phyloP scores from a whole-genome alignment of 1,284 basidiomycete genomes.

The Porogramme epimiltina region DNA sequence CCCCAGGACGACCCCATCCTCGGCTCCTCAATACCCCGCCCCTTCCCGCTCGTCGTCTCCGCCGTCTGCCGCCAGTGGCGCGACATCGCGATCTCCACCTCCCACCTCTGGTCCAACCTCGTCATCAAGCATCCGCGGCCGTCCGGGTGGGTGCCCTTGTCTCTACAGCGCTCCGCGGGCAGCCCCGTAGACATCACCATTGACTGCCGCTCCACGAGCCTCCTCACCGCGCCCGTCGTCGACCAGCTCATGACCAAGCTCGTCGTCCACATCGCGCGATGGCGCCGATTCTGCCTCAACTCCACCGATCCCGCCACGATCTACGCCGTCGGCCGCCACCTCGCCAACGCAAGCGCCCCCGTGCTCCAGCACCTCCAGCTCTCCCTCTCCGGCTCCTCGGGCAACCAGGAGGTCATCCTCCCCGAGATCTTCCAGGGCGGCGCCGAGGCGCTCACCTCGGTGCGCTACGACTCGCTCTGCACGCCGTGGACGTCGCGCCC shows the following conservation, averaged over 20 bases:
- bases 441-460: conserved; percentile 23
- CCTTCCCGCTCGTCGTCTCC: conserved; percentile 27
- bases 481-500: conserved; percentile 22
- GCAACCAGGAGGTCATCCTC: conserved; percentile 26
- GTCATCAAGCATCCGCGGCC: conserved; percentile 24
- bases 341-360: conserved; percentile 21
- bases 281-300: conserved; percentile 25
- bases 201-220: conserved; percentile 22
- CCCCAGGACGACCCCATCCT: conserved; percentile 21
- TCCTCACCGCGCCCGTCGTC: conserved; percentile 19
- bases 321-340: conserved; percentile 18
- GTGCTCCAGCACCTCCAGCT: conserved; percentile 26
- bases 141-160: conserved; percentile 22
- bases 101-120: conserved; percentile 31
- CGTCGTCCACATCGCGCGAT: conserved; percentile 23
- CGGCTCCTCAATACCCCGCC: conserved; percentile 16
- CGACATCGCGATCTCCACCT: conserved; percentile 26
- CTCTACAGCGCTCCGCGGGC: conserved; percentile 21
- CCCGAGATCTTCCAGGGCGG: conserved; percentile 25
- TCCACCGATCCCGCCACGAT: conserved; percentile 25
- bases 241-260: conserved; percentile 17
- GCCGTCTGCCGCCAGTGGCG: conserved; percentile 32
- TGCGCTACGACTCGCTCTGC: conserved; percentile 28
- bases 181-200: conserved; percentile 28
- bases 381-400: conserved; percentile 25